Base-by-base conservation (phyloP, 208 protist species). In the Leishmania turanica region DNA sequence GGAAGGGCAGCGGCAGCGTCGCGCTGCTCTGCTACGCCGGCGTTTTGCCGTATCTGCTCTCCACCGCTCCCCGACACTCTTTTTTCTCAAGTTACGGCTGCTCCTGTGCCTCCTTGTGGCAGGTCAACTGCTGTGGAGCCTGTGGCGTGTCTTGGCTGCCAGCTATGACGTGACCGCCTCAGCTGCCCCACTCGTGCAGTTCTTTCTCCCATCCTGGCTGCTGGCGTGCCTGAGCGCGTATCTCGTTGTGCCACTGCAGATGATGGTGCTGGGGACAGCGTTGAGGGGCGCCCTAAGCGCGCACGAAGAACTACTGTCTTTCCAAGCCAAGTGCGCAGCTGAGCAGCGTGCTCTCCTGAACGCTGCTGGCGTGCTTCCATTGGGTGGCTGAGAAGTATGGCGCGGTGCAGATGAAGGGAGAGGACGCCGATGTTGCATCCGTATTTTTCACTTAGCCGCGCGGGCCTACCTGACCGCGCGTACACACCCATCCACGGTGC, bases 11-110 rank as follows among this genome's bases (percentile, higher is more conserved):
- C 69, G 68, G 56, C 15, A 66, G 40, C 76, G 73, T 8, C 84
- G 77, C 31, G 24, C 60, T 15, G 60, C 74, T 4, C 34, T 78
- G 27, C 75, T 87, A 60, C 78, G 79, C 66, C 82, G 51, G 27
- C 75, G 70, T 37, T 79, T 87, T 65, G 21, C 71, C 0, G 54
- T 72, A 24, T 82, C 68, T 34, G 62, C 24, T 1, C 75, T 75
- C 42, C 83, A 87, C 65, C 84, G 80, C n/a, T 64, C 84, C 45
- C 66, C 75, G 27, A 47, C 68, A 15, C 65, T 84, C 40, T 83
- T 78, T 53, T 84, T 89, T 53, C 64, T 89, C 40, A 87, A 85
- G 70, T 49, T 89, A 42, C 85, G 85, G 1, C 76, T 84, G 7
- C 74, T 84, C 11, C 79, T 88, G 47, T 88, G 85, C 68, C 60